These are phyloP conservation scores for Craterostigma plantagineum DNA, from an alignment of 257 asterid genomes.

Conservation along the genomic window DNA sequence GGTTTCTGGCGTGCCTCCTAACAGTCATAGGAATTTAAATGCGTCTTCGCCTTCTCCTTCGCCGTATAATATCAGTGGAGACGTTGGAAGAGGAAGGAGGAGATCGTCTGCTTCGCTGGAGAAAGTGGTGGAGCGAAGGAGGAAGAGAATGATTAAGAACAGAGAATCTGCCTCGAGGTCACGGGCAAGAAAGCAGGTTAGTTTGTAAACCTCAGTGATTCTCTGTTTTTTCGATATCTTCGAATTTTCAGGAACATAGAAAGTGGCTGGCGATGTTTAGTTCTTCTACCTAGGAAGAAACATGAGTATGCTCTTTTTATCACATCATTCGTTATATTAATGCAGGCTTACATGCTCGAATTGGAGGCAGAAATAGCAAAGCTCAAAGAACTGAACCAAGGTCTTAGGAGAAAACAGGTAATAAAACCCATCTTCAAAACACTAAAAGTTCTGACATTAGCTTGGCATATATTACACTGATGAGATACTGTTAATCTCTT, in stretches of 20 bases:
- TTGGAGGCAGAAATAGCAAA: slow-evolving; percentile 31
- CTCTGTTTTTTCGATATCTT: too few relatives aligned
- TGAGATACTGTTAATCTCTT: not conserved
- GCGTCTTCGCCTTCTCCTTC: slow-evolving; percentile 32
- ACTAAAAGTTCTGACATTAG: not conserved
- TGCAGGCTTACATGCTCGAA: slow-evolving; percentile 27
- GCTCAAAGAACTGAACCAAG: slow-evolving; percentile 22
- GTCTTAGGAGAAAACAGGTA: slow-evolving; percentile 21
- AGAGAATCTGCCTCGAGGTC: slow-evolving; percentile 16
- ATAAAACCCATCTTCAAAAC: not conserved
- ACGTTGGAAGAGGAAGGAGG: slow-evolving; percentile 8
- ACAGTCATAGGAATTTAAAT: too few relatives aligned
- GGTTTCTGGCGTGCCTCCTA: too few relatives aligned
- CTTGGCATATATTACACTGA: slow-evolving; percentile 2
- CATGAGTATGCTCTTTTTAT: not conserved
- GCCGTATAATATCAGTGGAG: slow-evolving; percentile 32
- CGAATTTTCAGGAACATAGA: too few relatives aligned
- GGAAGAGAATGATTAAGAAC: slow-evolving; percentile 14
- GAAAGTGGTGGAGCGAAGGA: slow-evolving; percentile 13
- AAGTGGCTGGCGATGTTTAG: too few relatives aligned
- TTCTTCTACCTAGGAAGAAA: too few relatives aligned
- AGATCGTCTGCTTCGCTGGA: slow-evolving; percentile 13
- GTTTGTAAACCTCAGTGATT: too few relatives aligned
- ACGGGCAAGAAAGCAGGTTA: slow-evolving; percentile 15
- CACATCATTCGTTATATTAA: not conserved